Base-by-base conservation (phyloP, 441 rosid species). In the Isatis lusitanica region DNA sequence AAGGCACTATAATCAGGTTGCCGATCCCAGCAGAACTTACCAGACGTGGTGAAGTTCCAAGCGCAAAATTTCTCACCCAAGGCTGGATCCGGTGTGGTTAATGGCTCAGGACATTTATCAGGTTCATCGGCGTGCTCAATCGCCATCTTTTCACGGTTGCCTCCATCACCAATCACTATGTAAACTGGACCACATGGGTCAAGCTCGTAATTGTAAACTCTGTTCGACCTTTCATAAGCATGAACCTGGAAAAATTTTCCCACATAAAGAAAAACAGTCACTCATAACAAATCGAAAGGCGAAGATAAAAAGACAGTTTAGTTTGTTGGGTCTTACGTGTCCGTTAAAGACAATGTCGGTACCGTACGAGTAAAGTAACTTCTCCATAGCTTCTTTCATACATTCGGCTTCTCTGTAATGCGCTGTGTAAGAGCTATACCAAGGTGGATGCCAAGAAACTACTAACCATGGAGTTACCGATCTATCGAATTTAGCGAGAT, bases 321-420 rank as follows among this genome's bases (percentile, higher is more conserved):
- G 15, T 70, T 48, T 24, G 35, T 43, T 2, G 9, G 21, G 50
- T 59, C 77, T 81, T 74, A 85, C 93, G 63, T 83, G 91, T 58
- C 93, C 91, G 68, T 70, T 86, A 75, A 86, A 85, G 82, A 84
- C 86, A 21, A 88, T 80, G 58, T 88, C 89, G n/a, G 85, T 86
- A 57, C 87, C 82, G 62, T 86, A 78, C 60, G 80, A 69, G 31
- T 84, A 88, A 4, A 86, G 80, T 50, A 85, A 63, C 42, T 82
- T 89, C 70, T 88, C 93, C 88, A 88, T 76, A n/a, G 80, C 86
- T 50, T 83, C 78, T 77, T 88, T 80, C 89, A 83, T 86, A 60
- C 93, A 86, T 66, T 88, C 93, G 0, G 87, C 90, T 58, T 88
- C 91, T 73, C 86, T 78, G 66, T 86, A 88, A 80, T 88, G 93